Evolutionary conservation across 768 basidiomycete species (phyloP), one percentile per base, ranked within the genome.

Genomic region (Boletus pseudopeckii): DNA sequence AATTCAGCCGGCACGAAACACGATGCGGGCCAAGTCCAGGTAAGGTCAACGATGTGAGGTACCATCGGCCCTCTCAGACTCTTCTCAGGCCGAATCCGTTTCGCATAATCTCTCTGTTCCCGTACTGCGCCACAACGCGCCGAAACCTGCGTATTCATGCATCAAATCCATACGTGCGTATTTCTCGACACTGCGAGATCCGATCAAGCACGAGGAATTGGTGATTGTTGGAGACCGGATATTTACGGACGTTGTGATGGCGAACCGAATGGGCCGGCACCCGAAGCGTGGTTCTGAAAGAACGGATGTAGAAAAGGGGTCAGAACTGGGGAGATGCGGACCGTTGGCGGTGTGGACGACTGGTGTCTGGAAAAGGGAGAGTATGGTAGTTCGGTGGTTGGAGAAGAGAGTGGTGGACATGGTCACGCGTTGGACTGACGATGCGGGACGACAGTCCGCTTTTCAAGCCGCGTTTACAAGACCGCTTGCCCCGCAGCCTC

Each of bases 221-320:
- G 73, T 98, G 52, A 71, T 98, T 37, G 85, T 99, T 13, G 96
- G 96, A 0, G 96, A 99, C 73, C 81, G 96, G 11, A 72, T 98
- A 48, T 88, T 97, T 63, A 99, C 96, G 0, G 96, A 99, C 67
- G 73, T 94, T 17, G 80, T 98, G 48, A 76, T 98, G 70, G 87
- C 92, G 9, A 87, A 90, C 61, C 83, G 92, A 34, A 84, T 94
- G 75, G 48, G 7, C 7, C 11, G 24, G 5, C 6, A n/a, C 24
- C 3, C 1, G 6, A 36, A 36, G 34, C 22, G 22, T 69, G 68
- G 26, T 10, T n/a, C 30, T 20, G 45, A 20, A 7, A 34, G 20
- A n/a, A 20, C 38, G n/a, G n/a, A 5, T 15, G 43, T 8, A 10
- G 44, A 20, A 40, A 32, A 26, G 2, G 20, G n/a, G 7, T 18